These are phyloP conservation scores for Chlamydomonas schloesseri DNA, from an alignment of 139 green algal genomes.

Conservation along the genomic window DNA sequence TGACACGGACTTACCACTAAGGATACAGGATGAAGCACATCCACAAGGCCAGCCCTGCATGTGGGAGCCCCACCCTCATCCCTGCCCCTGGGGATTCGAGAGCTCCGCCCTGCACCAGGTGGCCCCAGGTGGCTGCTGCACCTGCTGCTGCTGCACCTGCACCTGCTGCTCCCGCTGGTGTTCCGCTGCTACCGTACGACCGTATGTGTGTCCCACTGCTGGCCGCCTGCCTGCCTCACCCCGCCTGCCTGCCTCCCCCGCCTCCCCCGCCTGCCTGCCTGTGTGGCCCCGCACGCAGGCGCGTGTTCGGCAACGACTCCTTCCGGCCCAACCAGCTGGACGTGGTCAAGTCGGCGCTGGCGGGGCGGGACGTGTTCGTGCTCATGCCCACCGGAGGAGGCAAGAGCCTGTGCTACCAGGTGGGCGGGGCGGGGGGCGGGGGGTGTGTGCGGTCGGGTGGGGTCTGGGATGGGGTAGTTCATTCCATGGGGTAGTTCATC, in stretches of 20 bases:
- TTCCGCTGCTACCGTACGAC: no score
- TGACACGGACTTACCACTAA: no score
- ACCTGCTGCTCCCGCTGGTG: no score
- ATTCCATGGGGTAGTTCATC: no score
- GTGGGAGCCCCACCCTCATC: no score
- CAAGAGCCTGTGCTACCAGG: constrained; percentile 91
- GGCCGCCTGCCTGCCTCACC: not conserved
- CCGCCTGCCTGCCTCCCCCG: not conserved
- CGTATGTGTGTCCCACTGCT: no score
- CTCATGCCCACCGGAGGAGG: constrained; percentile 96
- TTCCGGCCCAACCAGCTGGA: constrained; percentile 48
- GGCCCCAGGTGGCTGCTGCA: not conserved
- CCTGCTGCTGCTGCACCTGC: no score
- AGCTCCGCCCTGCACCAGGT: no score
- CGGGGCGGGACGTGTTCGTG: constrained; percentile 87
- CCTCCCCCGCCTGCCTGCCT: no score
- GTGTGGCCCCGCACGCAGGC: not conserved
- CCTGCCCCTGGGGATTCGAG: no score
- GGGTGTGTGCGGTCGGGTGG: not conserved
- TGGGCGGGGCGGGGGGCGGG: constrained; percentile 27
- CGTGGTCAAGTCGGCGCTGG: constrained; percentile 74
- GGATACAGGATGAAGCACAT: no score
- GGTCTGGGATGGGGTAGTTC: not conserved
- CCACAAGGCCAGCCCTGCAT: no score
- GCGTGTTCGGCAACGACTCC: constrained; percentile 44